These are phyloP conservation scores for Lumnitzera racemosa DNA, from an alignment of 345 rosid genomes.

Conservation along the genomic window DNA sequence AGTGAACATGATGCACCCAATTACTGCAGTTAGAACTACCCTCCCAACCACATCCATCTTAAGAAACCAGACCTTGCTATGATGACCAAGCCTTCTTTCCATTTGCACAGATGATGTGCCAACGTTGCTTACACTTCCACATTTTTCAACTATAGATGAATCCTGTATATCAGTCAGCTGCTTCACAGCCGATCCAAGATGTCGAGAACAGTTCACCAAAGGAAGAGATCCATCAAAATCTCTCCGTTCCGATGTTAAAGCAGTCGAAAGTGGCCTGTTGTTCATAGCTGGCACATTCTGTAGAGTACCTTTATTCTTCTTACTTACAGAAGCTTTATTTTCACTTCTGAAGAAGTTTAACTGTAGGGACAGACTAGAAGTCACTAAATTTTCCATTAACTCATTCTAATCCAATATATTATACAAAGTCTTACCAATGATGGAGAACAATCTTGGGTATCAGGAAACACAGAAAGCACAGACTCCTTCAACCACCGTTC, in stretches of 20 bases:
- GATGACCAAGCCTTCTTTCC: constrained; percentile 51
- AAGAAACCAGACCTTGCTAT: constrained; percentile 42
- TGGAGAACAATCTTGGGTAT: constrained; percentile 78
- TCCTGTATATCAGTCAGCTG: constrained; percentile 59
- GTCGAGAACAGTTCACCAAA: constrained; percentile 39
- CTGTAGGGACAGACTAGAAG: constrained; percentile 30
- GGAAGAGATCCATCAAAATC: constrained; percentile 35
- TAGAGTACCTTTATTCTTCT: constrained; percentile 32
- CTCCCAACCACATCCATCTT: constrained; percentile 32
- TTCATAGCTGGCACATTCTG: constrained; percentile 25
- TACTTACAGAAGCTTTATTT: constrained; percentile 40
- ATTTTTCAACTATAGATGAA: constrained; percentile 32
- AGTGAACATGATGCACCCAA: constrained; percentile 52
- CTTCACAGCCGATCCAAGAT: constrained; percentile 69
- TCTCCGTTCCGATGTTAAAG: constrained; percentile 33
- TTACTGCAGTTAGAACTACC: constrained; percentile 36
- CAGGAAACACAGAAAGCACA: constrained; percentile 71
- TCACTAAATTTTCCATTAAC: constrained; percentile 10
- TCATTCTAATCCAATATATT: neutral
- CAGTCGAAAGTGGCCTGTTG: constrained; percentile 48
- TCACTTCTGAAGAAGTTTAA: constrained; percentile 53
- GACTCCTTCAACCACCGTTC: constrained; percentile 83
- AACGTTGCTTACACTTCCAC: constrained; percentile 31
- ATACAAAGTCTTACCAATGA: constrained; percentile 53
- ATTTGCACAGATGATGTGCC: constrained; percentile 47